Conservation (phyloP, 1,284 basidiomycete genomes). For the Entoloma clypeatum region DNA sequence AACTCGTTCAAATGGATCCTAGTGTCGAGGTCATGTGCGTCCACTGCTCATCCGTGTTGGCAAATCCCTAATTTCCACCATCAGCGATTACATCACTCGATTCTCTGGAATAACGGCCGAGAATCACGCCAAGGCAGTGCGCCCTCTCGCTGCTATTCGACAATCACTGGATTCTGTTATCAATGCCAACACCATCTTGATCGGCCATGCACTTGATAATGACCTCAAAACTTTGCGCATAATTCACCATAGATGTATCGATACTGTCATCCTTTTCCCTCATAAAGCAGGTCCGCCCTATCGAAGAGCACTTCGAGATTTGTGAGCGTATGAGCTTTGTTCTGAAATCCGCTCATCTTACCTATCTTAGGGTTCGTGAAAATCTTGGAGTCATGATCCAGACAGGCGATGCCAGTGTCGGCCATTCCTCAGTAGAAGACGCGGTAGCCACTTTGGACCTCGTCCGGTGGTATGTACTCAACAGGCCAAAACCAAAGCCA, state of each 20-base stretch:
- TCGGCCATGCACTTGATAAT: slow-evolving; percentile 87
- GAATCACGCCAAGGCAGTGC: slow-evolving; percentile 53
- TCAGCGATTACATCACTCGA: slow-evolving; percentile 84
- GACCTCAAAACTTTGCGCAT: slow-evolving; percentile 85
- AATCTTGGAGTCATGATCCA: slow-evolving; percentile 78
- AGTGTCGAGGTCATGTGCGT: slow-evolving; percentile 76
- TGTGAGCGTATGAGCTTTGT: slow-evolving; percentile 47
- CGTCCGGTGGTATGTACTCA: slow-evolving; percentile 68
- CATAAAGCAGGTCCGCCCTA: slow-evolving; percentile 78
- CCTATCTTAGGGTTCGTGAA: slow-evolving; percentile 61
- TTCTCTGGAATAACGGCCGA: slow-evolving; percentile 82
- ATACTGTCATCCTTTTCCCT: slow-evolving; percentile 82
- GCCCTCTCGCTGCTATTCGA: slow-evolving; percentile 66
- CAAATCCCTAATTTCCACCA: slow-evolving; percentile 8
- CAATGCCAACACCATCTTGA: slow-evolving; percentile 74
- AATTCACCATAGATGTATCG: slow-evolving; percentile 77
- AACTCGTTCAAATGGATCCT: slow-evolving; percentile 76
- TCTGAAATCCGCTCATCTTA: slow-evolving; percentile 1
- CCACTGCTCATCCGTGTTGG: slow-evolving; percentile 3
- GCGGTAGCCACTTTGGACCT: slow-evolving; percentile 82
- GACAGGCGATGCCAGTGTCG: slow-evolving; percentile 62
- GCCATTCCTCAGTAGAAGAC: slow-evolving; percentile 85
- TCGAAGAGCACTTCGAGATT: slow-evolving; percentile 69
- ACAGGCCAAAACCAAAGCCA: slow-evolving; percentile 42
- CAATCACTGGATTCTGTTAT: slow-evolving; percentile 67